These are phyloP conservation scores for Aspergillus ostianus DNA, from an alignment of 495 filamentous ascomycete species.

Conservation along the genomic window DNA sequence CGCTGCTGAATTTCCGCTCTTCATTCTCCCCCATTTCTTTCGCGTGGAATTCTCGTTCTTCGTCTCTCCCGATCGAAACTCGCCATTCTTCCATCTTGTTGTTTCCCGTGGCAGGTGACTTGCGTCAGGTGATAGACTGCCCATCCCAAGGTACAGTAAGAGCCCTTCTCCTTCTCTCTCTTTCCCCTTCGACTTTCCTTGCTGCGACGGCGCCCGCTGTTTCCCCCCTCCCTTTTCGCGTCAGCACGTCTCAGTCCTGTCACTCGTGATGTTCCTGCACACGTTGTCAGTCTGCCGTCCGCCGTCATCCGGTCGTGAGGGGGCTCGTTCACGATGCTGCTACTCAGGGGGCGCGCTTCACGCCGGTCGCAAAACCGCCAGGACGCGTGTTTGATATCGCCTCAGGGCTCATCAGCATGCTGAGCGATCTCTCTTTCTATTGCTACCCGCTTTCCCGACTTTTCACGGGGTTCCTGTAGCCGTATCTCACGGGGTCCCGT, in stretches of 20 bases:
- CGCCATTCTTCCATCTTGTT: constrained; percentile 43
- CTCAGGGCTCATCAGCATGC: constrained; percentile 1
- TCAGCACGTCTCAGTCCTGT: background rate
- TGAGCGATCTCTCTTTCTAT: background rate
- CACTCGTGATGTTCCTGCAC: background rate
- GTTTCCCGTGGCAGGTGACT: constrained; percentile 52
- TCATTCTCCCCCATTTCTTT: constrained; percentile 16
- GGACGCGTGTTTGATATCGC: constrained; percentile 32
- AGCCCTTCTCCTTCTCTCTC: constrained; percentile 9
- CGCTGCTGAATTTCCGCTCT: constrained; percentile 7
- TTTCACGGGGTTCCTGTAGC: constrained; percentile 4
- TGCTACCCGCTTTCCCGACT: background rate
- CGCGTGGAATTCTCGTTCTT: constrained; percentile 24
- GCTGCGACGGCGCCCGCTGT: constrained; percentile 7
- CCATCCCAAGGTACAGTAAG: constrained; percentile 44
- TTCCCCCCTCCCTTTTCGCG: background rate
- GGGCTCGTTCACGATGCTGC: constrained; percentile 13
- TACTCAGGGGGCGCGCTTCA: constrained; percentile 19
- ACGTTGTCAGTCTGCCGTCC: background rate
- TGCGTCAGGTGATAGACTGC: constrained; percentile 53
- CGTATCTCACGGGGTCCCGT: background rate
- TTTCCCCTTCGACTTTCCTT: constrained; percentile 8
- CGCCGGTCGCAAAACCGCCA: constrained; percentile 31
- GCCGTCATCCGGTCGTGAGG: constrained; percentile 8
- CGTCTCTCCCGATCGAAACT: constrained; percentile 28